Base-by-base conservation (phyloP, 2,329 filamentous ascomycete species). In the Verticillium longisporum region DNA sequence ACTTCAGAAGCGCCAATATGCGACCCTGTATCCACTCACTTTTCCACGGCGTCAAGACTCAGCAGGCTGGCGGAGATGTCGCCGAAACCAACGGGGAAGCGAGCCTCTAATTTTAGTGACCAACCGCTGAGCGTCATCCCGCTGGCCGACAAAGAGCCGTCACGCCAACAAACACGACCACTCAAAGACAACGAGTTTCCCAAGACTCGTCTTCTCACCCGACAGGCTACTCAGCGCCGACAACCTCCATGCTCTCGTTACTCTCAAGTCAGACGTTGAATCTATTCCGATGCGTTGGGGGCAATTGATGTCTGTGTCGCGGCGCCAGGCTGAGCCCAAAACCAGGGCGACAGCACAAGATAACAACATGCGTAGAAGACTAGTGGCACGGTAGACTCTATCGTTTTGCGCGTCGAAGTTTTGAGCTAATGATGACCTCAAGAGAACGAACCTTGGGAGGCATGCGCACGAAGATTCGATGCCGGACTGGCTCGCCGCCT, bases 381-480 rank as follows among this genome's bases (percentile, higher is more conserved):
- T 26, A 50, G n/a, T 6, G 45, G 45, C 45, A 50, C 7, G 45
- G n/a, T 7, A 11, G n/a, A 36, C 34, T 26, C 45, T 18, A 13
- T 26, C 18, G 7, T 50, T 21, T 21, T 18, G 9, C 18, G 38
- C 2, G 38, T n/a, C n/a, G 21, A 11, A 26, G 21, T 10, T 21
- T 9, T 26, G n/a, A 9, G 18, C 45, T 50, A 50, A 50, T 15
- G n/a, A 50, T 9, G 3, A 7, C 15, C 9, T 55, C 31, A 65
- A 82, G 72, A 81, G 83, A 80, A 75, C 80, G 70, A 88, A 92
- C 68, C 77, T 94, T 14, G 90, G 90, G 0, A 85, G 85, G 32
- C 86, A 89, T 73, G 88, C 88, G 1, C 79, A 90, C 66, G 90
- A 94, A 71, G 83, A 87, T 50, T 80, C 83, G 66, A 93, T 93